Percentiles rank a stretch among this genome's conserved stretches.
Conservation (phyloP, 345 rosid species). For the Melaleuca alternifolia region DNA sequence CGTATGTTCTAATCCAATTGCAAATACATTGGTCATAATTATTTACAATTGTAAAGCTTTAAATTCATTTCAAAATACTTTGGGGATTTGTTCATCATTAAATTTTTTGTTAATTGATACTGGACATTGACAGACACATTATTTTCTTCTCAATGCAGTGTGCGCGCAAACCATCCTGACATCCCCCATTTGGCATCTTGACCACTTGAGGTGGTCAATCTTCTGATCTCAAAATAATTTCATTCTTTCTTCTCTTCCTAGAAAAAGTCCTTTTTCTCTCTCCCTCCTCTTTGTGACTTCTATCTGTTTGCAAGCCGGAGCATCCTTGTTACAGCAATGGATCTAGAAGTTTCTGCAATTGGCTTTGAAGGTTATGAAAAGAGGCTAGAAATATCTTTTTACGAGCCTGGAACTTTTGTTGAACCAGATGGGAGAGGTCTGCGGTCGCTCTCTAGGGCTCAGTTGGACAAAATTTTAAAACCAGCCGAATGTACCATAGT, state of each 20-base stretch:
- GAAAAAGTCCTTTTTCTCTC: conserved; percentile 6
- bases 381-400: conserved; percentile 68
- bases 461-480: conserved; percentile 54
- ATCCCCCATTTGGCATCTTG: conserved; percentile 4
- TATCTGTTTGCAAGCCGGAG: background rate
- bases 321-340: conserved; percentile 6
- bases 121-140: background rate
- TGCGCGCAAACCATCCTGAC: conserved; percentile 66
- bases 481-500: conserved; percentile 81
- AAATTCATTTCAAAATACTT: background rate
- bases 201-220: conserved; percentile 27
- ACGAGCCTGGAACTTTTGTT: conserved; percentile 39
- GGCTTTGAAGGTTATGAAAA: conserved; percentile 95
- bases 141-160: conserved; percentile 31
- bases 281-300: background rate
- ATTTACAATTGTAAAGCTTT: background rate
- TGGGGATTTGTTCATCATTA: background rate
- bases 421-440: conserved; percentile 68
- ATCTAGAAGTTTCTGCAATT: conserved; percentile 47
- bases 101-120: background rate
- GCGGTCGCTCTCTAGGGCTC: conserved; percentile 38
- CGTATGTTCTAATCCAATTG: conserved; percentile 22
- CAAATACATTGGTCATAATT: background rate
- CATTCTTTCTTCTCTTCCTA: background rate
- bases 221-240: conserved; percentile 5